Evolutionary conservation across 129 eudicot genomes (phyloP).

Genomic region (Scalesia atractyloides): DNA sequence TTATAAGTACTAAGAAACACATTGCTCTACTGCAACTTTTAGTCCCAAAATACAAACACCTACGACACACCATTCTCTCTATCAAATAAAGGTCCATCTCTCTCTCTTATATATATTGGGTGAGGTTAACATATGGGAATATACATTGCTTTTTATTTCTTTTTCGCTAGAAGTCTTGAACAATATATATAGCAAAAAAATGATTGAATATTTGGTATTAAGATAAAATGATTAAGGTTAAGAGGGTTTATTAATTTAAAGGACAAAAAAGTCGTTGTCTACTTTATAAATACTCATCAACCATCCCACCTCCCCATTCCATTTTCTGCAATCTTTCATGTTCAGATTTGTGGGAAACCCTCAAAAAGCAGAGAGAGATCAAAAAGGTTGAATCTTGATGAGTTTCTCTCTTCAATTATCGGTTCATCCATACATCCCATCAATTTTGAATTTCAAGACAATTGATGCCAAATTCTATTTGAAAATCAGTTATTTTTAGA

Average conservation of each 20-base stretch:
- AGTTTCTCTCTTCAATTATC: slow-evolving; percentile 40
- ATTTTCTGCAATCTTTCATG: slow-evolving; percentile 68
- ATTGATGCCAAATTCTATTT: slow-evolving; percentile 27
- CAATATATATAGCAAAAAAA: slow-evolving; percentile 15
- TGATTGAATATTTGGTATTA: slow-evolving; percentile 27
- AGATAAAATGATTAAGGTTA: slow-evolving; percentile 32
- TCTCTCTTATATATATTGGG: neutral
- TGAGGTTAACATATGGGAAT: slow-evolving; percentile 15
- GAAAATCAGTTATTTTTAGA: slow-evolving; percentile 30
- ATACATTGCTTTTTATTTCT: neutral
- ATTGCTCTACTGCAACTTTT: slow-evolving; percentile 18
- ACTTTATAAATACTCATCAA: slow-evolving; percentile 70
- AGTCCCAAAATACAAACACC: slow-evolving; percentile 24
- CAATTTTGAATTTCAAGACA: slow-evolving; percentile 20
- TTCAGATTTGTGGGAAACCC: slow-evolving; percentile 49
- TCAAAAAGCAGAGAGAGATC: slow-evolving; percentile 37
- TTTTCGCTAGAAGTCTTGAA: slow-evolving; percentile 11
- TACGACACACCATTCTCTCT: slow-evolving; percentile 18
- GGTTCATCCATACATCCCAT: slow-evolving; percentile 15
- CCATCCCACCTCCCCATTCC: slow-evolving; percentile 57
- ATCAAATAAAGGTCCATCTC: slow-evolving; percentile 25
- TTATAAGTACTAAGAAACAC: slow-evolving; percentile 27
- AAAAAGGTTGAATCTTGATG: slow-evolving; percentile 39
- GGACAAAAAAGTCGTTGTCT: slow-evolving; percentile 50
- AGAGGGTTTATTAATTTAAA: slow-evolving; percentile 33